Conservation (phyloP, 2,329 filamentous ascomycete genomes). For the Gremmenia infestans region DNA sequence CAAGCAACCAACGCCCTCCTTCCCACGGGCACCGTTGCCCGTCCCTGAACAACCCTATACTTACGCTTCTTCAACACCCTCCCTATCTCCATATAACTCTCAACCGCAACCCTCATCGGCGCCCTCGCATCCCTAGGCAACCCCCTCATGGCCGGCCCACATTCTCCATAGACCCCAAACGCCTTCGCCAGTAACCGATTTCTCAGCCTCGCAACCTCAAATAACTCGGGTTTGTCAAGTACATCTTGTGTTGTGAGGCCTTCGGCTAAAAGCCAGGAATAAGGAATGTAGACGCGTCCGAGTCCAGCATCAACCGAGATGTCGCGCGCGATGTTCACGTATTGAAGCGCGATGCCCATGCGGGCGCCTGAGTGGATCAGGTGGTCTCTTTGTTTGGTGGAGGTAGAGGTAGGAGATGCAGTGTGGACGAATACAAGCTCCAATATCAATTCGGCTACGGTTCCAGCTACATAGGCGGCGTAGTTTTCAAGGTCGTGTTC, state of each 20-base stretch:
- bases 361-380: conserved; percentile 52
- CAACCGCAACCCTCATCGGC: conserved; percentile 63
- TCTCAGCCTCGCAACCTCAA: conserved; percentile 46
- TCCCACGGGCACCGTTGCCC: conserved; percentile 40
- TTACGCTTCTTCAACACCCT: conserved; percentile 45
- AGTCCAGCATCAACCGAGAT: conserved; percentile 62
- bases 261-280: conserved; percentile 55
- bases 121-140: conserved; percentile 56
- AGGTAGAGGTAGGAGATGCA: conserved; percentile 11
- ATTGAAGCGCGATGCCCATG: conserved; percentile 73
- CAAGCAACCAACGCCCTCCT: conserved; percentile 53
- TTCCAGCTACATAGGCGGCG: conserved; percentile 64
- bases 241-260: conserved; percentile 51
- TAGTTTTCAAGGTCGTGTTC: conserved; percentile 59
- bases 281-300: conserved; percentile 63
- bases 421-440: conserved; percentile 59
- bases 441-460: conserved; percentile 64
- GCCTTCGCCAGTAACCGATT: conserved; percentile 53
- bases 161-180: conserved; percentile 53
- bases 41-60: conserved; percentile 38
- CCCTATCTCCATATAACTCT: conserved; percentile 74
- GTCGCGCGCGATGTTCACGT: conserved; percentile 72
- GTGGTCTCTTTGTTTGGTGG: conserved; percentile 30
- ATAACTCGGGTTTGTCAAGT: conserved; percentile 43
- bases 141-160: conserved; percentile 52